Evolutionary conservation across 108 stramenopile species (phyloP).

Genomic region (Aureococcus anophagefferens): DNA sequence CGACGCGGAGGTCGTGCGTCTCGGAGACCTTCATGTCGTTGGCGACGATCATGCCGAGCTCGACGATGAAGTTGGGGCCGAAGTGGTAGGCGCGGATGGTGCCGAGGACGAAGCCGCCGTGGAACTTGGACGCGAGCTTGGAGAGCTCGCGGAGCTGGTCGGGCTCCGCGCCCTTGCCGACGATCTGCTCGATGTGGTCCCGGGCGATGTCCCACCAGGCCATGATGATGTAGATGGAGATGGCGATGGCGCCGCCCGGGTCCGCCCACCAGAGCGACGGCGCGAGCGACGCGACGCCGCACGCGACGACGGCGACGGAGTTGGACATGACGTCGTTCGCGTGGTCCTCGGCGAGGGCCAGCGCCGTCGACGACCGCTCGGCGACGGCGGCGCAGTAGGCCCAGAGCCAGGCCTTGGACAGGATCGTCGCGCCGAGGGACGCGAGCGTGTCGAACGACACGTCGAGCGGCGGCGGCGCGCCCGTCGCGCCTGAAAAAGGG

Average conservation of each 20-base stretch:
- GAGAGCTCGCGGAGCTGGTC: constrained; percentile 73
- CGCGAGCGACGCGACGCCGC: constrained; percentile 49
- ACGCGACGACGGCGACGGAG: constrained; percentile 64
- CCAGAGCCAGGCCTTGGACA: neutral
- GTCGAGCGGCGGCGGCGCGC: too few relatives aligned
- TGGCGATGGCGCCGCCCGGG: constrained; percentile 78
- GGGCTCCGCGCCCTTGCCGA: constrained; percentile 74
- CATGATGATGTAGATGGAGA: constrained; percentile 76
- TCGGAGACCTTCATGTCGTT: constrained; percentile 61
- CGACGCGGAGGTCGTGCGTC: constrained; percentile 84
- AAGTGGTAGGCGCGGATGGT: constrained; percentile 82
- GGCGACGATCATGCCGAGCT: constrained; percentile 81
- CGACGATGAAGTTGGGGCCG: constrained; percentile 84
- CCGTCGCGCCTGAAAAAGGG: too few relatives aligned
- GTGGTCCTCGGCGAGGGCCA: constrained; percentile 79
- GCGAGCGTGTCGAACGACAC: too few relatives aligned
- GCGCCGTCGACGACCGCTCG: constrained; percentile 20
- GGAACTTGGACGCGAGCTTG: constrained; percentile 63
- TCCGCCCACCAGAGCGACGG: constrained; percentile 55
- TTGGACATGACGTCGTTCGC: constrained; percentile 83
- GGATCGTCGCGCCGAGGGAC: too few relatives aligned
- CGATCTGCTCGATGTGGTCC: constrained; percentile 81
- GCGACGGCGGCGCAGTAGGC: too few relatives aligned
- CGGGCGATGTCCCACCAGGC: constrained; percentile 73
- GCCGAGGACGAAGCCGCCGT: constrained; percentile 67